A percentile compares a stretch with the other conserved stretches of the same genome.
These are phyloP conservation scores for Porcisia deanei DNA, from an alignment of 208 protist species.

Conservation along the genomic window DNA sequence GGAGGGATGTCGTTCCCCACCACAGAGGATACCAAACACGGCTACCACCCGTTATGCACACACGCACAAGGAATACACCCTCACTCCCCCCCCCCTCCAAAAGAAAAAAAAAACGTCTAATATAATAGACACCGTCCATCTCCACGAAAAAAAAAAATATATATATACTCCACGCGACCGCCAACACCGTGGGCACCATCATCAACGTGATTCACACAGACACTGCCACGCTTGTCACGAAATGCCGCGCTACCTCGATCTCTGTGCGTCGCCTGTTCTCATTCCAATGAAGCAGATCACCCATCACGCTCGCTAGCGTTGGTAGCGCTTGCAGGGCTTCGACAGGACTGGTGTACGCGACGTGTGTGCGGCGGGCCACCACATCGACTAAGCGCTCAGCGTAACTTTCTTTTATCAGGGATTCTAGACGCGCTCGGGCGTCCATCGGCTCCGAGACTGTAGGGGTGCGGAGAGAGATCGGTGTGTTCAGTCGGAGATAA, in stretches of 20 bases:
- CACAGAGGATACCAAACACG: no score
- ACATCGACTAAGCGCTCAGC: conserved; percentile 74
- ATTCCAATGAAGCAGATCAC: conserved; percentile 40
- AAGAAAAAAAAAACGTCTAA: no score
- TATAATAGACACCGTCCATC: not conserved
- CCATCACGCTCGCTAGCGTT: conserved; percentile 44
- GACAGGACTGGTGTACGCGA: conserved; percentile 75
- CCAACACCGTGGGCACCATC: not conserved
- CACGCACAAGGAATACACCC: no score
- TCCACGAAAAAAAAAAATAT: not conserved
- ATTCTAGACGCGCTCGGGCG: conserved; percentile 19
- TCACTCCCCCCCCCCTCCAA: no score
- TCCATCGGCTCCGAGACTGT: not conserved
- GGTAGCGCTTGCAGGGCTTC: conserved; percentile 59
- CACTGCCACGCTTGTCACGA: conserved; percentile 36
- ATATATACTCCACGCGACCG: not conserved
- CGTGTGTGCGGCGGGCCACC: conserved; percentile 60
- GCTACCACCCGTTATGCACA: no score
- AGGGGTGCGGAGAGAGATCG: conserved; percentile 9
- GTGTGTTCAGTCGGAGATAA: conserved; percentile 29
- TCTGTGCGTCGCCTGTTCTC: conserved; percentile 36
- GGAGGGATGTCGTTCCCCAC: not conserved
- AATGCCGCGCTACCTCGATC: conserved; percentile 32
- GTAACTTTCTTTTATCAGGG: conserved; percentile 49
- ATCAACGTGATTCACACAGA: not conserved